These are phyloP conservation scores for Lotus japonicus DNA, from an alignment of 306 rosid species.

Conservation along the genomic window DNA sequence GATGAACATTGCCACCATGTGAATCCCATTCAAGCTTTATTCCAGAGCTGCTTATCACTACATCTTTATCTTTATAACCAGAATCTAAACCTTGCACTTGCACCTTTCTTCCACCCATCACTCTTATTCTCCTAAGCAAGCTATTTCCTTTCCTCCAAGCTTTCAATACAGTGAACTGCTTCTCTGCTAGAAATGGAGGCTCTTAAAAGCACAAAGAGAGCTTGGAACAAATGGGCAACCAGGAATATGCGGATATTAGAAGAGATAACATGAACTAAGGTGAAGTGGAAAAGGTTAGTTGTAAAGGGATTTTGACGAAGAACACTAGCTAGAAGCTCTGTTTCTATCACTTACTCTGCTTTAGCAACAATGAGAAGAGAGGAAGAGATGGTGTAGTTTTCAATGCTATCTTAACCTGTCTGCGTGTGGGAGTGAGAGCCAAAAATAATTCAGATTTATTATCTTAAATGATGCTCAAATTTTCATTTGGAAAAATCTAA, in stretches of 20 bases:
- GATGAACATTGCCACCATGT: slow-evolving; percentile 1
- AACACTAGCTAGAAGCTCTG: neutral
- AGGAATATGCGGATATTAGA: slow-evolving; percentile 1
- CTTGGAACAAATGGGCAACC: neutral
- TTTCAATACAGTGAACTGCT: neutral
- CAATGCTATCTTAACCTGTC: neutral
- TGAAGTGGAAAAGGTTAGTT: neutral
- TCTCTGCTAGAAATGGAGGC: neutral
- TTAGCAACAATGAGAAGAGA: slow-evolving; percentile 11
- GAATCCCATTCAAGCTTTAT: slow-evolving; percentile 23
- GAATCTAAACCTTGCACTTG: slow-evolving; percentile 20
- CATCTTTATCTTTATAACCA: slow-evolving; percentile 8
- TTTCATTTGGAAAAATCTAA: neutral
- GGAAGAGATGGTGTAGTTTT: slow-evolving; percentile 10
- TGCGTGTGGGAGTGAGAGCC: neutral
- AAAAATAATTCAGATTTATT: neutral
- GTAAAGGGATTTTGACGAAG: neutral
- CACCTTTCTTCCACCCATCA: slow-evolving; percentile 31
- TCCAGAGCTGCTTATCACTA: slow-evolving; percentile 33
- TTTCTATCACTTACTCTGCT: neutral
- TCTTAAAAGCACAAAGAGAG: neutral
- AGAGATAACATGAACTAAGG: neutral
- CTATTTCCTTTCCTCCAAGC: neutral
- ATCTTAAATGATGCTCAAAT: neutral
- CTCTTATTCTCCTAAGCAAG: neutral